phyloP scores from a whole-genome alignment of 345 rosid genomes.

The Alliaria petiolata region DNA sequence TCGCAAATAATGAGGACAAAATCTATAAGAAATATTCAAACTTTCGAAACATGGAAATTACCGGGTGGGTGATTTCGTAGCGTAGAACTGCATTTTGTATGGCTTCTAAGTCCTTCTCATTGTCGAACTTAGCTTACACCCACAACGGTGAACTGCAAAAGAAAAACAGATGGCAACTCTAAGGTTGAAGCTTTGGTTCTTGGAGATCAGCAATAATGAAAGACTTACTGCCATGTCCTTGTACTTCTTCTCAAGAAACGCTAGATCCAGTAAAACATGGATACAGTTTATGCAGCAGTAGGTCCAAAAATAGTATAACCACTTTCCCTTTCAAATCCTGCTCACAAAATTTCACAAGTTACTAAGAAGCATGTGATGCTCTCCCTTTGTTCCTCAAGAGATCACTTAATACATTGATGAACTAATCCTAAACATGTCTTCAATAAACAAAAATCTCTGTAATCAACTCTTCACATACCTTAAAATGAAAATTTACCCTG shows the following conservation, averaged over 20 bases:
- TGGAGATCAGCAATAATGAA: neutral
- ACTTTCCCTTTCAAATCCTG: conserved; percentile 94
- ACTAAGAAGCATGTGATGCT: conserved; percentile 3
- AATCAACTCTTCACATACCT: conserved; percentile 2
- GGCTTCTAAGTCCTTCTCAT: conserved; percentile 94
- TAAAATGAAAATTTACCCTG: conserved; percentile 46
- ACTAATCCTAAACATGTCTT: neutral
- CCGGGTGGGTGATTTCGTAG: conserved; percentile 80
- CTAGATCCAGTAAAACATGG: conserved; percentile 91
- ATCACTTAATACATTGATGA: neutral
- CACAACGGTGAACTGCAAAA: conserved; percentile 72
- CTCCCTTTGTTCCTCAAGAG: neutral
- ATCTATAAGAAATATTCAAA: neutral
- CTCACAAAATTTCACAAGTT: conserved; percentile 10
- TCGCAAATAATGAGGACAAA: neutral
- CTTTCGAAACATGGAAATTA: conserved; percentile 30
- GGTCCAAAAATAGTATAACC: conserved; percentile 94
- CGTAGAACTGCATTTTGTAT: conserved; percentile 88
- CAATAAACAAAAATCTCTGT: neutral
- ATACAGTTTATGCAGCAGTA: conserved; percentile 95
- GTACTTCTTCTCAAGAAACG: conserved; percentile 83
- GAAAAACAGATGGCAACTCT: neutral
- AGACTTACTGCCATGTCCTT: conserved; percentile 70
- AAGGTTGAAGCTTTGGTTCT: neutral
- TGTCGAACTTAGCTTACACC: conserved; percentile 96